Percentiles rank a stretch among this genome's conserved stretches.
These are phyloP conservation scores for Colletotrichum eremochloae DNA, from an alignment of 2,329 filamentous ascomycete species.

Conservation along the genomic window DNA sequence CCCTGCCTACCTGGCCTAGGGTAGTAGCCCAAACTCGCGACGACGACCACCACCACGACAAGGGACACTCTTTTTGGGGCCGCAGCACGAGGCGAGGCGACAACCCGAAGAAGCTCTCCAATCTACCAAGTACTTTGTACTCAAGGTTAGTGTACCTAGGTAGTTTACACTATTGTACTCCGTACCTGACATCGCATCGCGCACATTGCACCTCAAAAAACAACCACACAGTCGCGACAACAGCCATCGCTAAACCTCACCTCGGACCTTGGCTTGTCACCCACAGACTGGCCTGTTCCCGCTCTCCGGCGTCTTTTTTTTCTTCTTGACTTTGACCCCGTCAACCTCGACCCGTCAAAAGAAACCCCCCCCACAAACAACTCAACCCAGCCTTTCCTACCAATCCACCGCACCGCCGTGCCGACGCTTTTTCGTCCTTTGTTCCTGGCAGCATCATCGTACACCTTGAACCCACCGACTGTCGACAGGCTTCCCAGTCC, in stretches of 20 bases:
- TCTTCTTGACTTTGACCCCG: constrained; percentile 32
- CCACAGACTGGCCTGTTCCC: constrained; percentile 18
- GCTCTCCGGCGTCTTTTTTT: constrained; percentile 16
- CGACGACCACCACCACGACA: constrained; percentile 10
- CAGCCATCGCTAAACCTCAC: constrained; percentile 18
- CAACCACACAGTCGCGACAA: not conserved
- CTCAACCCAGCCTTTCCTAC: constrained; percentile 18
- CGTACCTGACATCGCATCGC: not conserved
- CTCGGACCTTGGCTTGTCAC: constrained; percentile 18
- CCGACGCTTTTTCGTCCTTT: constrained; percentile 31
- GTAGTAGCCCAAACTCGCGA: constrained; percentile 12
- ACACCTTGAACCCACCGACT: constrained; percentile 24
- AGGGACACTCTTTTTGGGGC: constrained; percentile 2
- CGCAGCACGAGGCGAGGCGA: constrained; percentile 10
- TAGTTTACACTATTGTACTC: not conserved
- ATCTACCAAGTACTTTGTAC: too few relatives aligned
- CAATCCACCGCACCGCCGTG: constrained; percentile 25
- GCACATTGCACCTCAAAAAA: constrained; percentile 8
- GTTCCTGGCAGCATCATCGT: constrained; percentile 21
- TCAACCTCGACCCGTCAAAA: constrained; percentile 26
- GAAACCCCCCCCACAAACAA: not conserved
- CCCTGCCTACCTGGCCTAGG: constrained; percentile 36
- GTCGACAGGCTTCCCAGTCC: constrained; percentile 14
- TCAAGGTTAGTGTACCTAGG: too few relatives aligned
- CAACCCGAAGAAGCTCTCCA: not conserved